Evolutionary conservation across 2,329 filamentous ascomycete genomes (phyloP).

Genomic region (Cyclaneusma minus): DNA sequence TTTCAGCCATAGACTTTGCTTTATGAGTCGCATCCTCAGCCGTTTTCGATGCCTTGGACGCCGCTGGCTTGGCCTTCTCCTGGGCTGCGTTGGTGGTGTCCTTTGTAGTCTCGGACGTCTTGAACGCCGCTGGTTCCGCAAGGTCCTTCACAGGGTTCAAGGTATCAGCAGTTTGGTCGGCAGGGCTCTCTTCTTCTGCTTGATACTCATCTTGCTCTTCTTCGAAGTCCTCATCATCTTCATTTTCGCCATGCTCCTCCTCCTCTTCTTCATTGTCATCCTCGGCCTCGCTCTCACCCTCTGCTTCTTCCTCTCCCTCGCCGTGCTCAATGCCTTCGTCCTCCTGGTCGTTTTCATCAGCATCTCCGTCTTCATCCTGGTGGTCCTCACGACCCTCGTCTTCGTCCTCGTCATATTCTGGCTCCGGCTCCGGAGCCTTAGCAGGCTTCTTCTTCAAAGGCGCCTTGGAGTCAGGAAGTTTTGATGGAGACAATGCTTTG

Average conservation of each 20-base stretch:
- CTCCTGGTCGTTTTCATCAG: slow-evolving; percentile 1
- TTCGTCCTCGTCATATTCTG: too few relatives aligned
- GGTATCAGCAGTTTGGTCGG: slow-evolving; percentile 3
- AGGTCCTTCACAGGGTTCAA: too few relatives aligned
- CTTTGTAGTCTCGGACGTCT: neutral
- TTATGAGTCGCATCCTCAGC: slow-evolving; percentile 9
- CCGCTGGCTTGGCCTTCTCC: slow-evolving; percentile 27
- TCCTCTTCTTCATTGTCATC: slow-evolving; percentile 1
- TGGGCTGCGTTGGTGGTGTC: slow-evolving; percentile 1
- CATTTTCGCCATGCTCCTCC: slow-evolving; percentile 1
- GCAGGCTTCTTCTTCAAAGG: too few relatives aligned
- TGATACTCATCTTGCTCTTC: slow-evolving; percentile 2
- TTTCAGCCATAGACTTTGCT: slow-evolving; percentile 19
- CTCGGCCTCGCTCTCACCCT: neutral
- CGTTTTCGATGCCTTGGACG: slow-evolving; percentile 19
- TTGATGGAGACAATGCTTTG: too few relatives aligned
- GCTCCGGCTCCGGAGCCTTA: too few relatives aligned
- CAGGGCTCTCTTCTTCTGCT: slow-evolving; percentile 2
- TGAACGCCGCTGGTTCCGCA: slow-evolving; percentile 1
- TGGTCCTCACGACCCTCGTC: slow-evolving; percentile 12
- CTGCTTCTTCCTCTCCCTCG: slow-evolving; percentile 38
- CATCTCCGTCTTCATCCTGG: too few relatives aligned
- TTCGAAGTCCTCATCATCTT: slow-evolving; percentile 5
- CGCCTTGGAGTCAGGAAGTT: too few relatives aligned
- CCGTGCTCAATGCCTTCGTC: slow-evolving; percentile 3